A percentile compares a stretch with the other conserved stretches of the same genome.
These are phyloP conservation scores for Kandelia obovata DNA, from an alignment of 345 rosid species.

Conservation along the genomic window DNA sequence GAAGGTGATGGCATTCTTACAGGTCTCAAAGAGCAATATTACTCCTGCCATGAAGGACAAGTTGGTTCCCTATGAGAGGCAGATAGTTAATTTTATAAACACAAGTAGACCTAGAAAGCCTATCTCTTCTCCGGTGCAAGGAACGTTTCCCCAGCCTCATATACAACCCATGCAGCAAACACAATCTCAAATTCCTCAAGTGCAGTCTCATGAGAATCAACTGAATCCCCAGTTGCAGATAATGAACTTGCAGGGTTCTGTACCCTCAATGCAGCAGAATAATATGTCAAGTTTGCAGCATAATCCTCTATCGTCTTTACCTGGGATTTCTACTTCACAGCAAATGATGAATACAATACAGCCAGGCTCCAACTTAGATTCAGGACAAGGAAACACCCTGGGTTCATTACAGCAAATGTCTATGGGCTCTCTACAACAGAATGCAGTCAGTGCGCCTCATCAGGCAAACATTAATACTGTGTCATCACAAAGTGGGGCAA, in stretches of 20 bases:
- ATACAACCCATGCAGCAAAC: conserved; percentile 62
- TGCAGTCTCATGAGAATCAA: conserved; percentile 66
- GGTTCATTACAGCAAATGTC: conserved; percentile 43
- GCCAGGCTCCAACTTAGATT: conserved; percentile 52
- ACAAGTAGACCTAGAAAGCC: conserved; percentile 59
- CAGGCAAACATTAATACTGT: conserved; percentile 52
- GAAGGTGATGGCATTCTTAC: conserved; percentile 46
- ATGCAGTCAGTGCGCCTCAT: conserved; percentile 49
- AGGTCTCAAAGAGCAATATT: conserved; percentile 51
- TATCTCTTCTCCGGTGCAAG: conserved; percentile 46
- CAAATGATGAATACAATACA: conserved; percentile 67
- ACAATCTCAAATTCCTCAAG: conserved; percentile 56
- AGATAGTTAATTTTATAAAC: conserved; percentile 53
- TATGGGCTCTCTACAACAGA: conserved; percentile 66
- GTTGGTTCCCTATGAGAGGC: conserved; percentile 68
- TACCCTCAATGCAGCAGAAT: conserved; percentile 55
- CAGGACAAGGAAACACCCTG: conserved; percentile 39
- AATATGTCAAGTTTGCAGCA: conserved; percentile 64
- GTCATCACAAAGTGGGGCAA: conserved; percentile 63
- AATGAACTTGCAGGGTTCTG: conserved; percentile 57
- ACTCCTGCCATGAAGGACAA: conserved; percentile 54
- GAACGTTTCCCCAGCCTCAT: conserved; percentile 59
- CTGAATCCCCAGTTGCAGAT: conserved; percentile 68
- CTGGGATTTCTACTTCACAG: conserved; percentile 65
- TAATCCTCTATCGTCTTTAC: conserved; percentile 56